Conservation (phyloP, 148 eudicot genomes). For the Amaranthus cruentus region DNA sequence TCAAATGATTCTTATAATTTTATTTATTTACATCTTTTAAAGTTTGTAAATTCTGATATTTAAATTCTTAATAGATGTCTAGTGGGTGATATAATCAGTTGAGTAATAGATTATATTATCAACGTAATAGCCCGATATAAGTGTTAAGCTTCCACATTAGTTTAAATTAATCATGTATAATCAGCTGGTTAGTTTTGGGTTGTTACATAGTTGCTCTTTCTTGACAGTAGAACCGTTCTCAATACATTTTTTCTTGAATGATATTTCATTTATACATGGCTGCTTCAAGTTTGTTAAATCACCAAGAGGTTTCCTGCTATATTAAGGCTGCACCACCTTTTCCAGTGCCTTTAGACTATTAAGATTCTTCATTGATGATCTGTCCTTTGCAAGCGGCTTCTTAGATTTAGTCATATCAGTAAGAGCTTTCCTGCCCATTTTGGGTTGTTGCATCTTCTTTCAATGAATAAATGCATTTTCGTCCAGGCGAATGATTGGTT, state of each 20-base stretch:
- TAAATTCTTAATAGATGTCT: too few species aligned
- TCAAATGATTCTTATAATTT: too few species aligned
- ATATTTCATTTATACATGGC: constrained; percentile 15
- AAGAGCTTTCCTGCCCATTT: constrained; percentile 20
- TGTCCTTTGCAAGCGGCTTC: constrained; percentile 16
- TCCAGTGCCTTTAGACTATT: constrained; percentile 16
- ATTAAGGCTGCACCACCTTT: constrained; percentile 14
- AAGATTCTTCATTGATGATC: neutral
- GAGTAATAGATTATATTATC: too few species aligned
- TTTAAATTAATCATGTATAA: too few species aligned
- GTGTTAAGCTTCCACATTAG: too few species aligned
- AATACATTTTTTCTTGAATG: constrained; percentile 16
- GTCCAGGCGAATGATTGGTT: constrained; percentile 19
- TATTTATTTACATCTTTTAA: too few species aligned
- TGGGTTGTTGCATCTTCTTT: constrained; percentile 11
- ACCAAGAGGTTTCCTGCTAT: constrained; percentile 26
- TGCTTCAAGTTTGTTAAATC: constrained; percentile 21
- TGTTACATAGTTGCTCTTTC: neutral
- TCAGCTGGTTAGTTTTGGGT: too few species aligned
- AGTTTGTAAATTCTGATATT: too few species aligned
- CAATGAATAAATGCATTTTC: constrained; percentile 18
- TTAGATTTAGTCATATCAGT: constrained; percentile 26
- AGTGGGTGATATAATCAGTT: too few species aligned
- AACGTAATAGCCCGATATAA: too few species aligned
- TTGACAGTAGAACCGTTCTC: constrained; percentile 15